phyloP scores from a whole-genome alignment of 2,329 filamentous ascomycete species.

The Fusarium sp. region DNA sequence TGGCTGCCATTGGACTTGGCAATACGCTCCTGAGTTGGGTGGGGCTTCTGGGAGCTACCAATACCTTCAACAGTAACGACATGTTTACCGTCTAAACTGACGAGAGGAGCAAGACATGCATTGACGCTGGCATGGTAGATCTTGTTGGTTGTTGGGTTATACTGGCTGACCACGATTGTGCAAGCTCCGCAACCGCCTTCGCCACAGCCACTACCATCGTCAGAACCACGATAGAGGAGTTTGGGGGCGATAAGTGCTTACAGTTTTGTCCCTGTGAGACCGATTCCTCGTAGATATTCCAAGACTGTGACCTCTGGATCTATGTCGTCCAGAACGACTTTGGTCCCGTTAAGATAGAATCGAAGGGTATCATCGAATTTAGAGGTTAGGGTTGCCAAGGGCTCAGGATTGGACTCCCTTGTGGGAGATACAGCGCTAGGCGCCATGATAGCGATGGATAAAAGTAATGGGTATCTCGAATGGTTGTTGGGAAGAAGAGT shows the following conservation, averaged over 20 bases:
- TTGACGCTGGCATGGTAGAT: slow-evolving; percentile 98
- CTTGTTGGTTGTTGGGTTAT: slow-evolving; percentile 88
- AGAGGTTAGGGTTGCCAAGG: slow-evolving; percentile 66
- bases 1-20: slow-evolving; percentile 92
- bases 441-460: slow-evolving; percentile 54
- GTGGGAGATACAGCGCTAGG: slow-evolving; percentile 63
- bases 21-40: slow-evolving; percentile 89
- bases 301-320: slow-evolving; percentile 92
- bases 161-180: slow-evolving; percentile 92
- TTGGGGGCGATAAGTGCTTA: slow-evolving; percentile 45
- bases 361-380: slow-evolving; percentile 85
- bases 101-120: slow-evolving; percentile 90
- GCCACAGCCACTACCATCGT: slow-evolving; percentile 73
- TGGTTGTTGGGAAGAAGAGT: neutral
- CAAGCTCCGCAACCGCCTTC: slow-evolving; percentile 97
- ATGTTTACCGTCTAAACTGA: slow-evolving; percentile 96
- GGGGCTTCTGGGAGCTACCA: slow-evolving; percentile 83
- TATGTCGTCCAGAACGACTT: slow-evolving; percentile 82
- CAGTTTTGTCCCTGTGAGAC: slow-evolving; percentile 93
- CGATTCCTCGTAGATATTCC: slow-evolving; percentile 91
- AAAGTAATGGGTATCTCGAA: neutral
- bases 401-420: slow-evolving; percentile 46
- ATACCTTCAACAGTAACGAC: slow-evolving; percentile 98
- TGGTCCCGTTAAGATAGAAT: slow-evolving; percentile 95
- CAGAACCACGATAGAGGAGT: neutral